Evolutionary conservation across 73 alveolate genomes (phyloP).

Genomic region (Paramecium bursaria): DNA sequence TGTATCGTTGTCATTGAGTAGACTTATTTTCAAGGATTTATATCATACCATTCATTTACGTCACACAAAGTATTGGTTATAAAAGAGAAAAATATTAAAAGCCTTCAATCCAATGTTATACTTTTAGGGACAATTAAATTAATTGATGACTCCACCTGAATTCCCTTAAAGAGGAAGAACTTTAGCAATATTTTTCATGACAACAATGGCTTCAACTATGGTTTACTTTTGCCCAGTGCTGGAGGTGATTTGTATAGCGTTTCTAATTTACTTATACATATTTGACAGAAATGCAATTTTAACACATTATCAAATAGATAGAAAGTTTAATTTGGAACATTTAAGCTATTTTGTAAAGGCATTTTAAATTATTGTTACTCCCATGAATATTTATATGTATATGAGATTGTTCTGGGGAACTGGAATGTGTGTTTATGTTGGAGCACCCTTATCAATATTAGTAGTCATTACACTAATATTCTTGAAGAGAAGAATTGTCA

Average conservation of each 20-base stretch:
- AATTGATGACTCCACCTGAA: constrained; percentile 19
- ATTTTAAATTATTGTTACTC: constrained; percentile 1
- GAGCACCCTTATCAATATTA: background rate
- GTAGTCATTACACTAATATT: background rate
- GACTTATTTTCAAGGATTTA: constrained; percentile 17
- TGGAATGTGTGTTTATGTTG: background rate
- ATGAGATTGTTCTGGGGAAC: constrained; percentile 41
- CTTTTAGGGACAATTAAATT: constrained; percentile 44
- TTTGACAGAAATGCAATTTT: constrained; percentile 32
- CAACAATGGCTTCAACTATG: background rate
- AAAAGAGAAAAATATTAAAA: constrained; percentile 26
- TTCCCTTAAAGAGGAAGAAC: constrained; percentile 32
- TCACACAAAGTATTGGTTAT: constrained; percentile 39
- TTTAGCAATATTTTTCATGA: constrained; percentile 9
- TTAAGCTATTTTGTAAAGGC: constrained; percentile 20
- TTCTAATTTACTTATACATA: constrained; percentile 3
- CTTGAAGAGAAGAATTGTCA: constrained; percentile 15
- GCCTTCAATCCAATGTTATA: constrained; percentile 27
- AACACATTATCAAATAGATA: constrained; percentile 26
- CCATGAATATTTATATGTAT: constrained; percentile 13
- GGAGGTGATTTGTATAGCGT: constrained; percentile 4
- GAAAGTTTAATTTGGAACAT: background rate
- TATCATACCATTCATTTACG: constrained; percentile 48
- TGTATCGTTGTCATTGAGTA: background rate
- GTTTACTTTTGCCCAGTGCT: constrained; percentile 31